Percentiles rank a stretch among this genome's conserved stretches.
phyloP scores from a whole-genome alignment of 306 rosid species.

The Cucumis sativus region DNA sequence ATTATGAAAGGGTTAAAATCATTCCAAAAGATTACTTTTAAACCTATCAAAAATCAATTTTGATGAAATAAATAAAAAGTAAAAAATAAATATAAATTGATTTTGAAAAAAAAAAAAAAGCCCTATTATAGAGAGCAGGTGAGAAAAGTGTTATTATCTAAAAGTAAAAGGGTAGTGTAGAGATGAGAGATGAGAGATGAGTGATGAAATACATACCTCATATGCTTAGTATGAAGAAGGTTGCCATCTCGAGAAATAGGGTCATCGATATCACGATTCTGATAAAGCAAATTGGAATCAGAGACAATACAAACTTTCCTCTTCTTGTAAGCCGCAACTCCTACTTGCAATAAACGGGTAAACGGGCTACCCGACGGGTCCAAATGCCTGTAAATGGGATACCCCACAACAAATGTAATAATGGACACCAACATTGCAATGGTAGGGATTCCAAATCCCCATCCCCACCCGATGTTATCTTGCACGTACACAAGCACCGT shows the following conservation, averaged over 20 bases:
- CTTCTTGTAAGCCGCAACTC: slow-evolving; percentile 57
- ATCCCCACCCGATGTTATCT: slow-evolving; percentile 88
- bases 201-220: slow-evolving; percentile 25
- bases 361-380: slow-evolving; percentile 82
- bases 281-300: slow-evolving; percentile 28
- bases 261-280: slow-evolving; percentile 59
- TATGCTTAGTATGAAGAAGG: slow-evolving; percentile 45
- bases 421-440: slow-evolving; percentile 71
- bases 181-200: neutral
- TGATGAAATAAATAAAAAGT: too few species aligned
- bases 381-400: slow-evolving; percentile 73
- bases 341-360: slow-evolving; percentile 66
- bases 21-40: too few species aligned
- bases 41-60: too few species aligned
- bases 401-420: slow-evolving; percentile 43
- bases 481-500: slow-evolving; percentile 82
- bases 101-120: too few species aligned
- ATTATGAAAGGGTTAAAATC: too few species aligned
- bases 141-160: too few species aligned
- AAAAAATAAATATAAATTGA: too few species aligned
- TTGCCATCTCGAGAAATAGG: slow-evolving; percentile 49
- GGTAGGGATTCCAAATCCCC: slow-evolving; percentile 77
- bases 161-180: too few species aligned
- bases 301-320: slow-evolving; percentile 26
- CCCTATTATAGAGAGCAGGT: too few species aligned